These are phyloP conservation scores for Capronia epimyces DNA, from an alignment of 2,329 filamentous ascomycete species.

Conservation along the genomic window DNA sequence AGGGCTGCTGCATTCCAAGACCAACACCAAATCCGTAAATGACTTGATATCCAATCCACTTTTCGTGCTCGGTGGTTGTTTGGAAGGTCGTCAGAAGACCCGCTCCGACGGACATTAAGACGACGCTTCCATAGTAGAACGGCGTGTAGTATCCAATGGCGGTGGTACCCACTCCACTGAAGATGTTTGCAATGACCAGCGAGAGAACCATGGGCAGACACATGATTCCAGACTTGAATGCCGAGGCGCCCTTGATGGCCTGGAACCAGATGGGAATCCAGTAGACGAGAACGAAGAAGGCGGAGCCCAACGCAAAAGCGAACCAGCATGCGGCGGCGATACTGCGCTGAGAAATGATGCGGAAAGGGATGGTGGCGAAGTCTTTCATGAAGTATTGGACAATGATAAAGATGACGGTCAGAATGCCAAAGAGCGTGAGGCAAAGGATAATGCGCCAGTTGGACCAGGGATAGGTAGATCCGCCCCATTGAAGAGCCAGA, in stretches of 20 bases:
- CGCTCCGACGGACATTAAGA: conserved; percentile 37
- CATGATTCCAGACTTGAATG: conserved; percentile 44
- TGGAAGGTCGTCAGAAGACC: conserved; percentile 40
- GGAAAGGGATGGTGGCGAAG: conserved; percentile 47
- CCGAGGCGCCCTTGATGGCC: conserved; percentile 40
- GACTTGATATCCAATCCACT: conserved; percentile 40
- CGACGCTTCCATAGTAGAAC: conserved; percentile 36
- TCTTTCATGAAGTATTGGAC: conserved; percentile 46
- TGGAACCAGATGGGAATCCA: conserved; percentile 47
- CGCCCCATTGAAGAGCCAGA: conserved; percentile 47
- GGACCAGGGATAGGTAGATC: conserved; percentile 43
- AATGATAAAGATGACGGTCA: conserved; percentile 43
- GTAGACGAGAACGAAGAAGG: conserved; percentile 39
- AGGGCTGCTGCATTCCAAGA: conserved; percentile 37
- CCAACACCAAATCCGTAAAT: conserved; percentile 36
- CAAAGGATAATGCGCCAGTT: conserved; percentile 44
- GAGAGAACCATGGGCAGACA: conserved; percentile 38
- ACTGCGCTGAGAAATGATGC: conserved; percentile 46
- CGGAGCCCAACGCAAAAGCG: conserved; percentile 36
- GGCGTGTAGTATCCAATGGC: conserved; percentile 39
- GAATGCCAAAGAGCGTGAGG: conserved; percentile 44
- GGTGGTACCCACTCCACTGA: conserved; percentile 33
- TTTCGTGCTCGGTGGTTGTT: conserved; percentile 31
- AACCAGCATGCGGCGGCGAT: conserved; percentile 34
- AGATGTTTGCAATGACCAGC: conserved; percentile 34